Evolutionary conservation across 148 eudicot genomes (phyloP).

Genomic region (Pouteria glomerata): DNA sequence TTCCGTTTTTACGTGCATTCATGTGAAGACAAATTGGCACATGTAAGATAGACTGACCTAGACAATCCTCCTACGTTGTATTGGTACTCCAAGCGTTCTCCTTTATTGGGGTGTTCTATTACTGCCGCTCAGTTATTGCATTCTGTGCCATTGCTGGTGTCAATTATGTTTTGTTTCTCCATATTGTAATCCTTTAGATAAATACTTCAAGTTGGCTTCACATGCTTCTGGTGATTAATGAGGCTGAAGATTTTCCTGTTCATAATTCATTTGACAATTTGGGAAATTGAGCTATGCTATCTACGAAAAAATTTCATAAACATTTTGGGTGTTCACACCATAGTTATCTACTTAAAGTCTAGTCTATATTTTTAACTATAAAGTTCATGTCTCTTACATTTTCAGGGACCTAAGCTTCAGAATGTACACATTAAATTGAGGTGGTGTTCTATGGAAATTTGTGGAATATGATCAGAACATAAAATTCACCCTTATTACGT

Average conservation of each 20-base stretch:
- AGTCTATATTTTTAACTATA: not conserved
- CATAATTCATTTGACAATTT: not conserved
- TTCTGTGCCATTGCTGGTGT: not conserved
- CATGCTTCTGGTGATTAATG: not conserved
- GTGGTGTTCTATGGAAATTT: not conserved
- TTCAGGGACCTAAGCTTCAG: not conserved
- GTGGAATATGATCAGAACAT: not conserved
- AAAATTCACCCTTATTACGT: too few species aligned
- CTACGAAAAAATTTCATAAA: not conserved
- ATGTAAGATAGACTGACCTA: too few species aligned
- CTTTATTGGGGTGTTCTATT: not conserved
- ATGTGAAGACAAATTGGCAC: not conserved
- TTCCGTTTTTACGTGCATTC: constrained; percentile 6
- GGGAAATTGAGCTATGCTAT: not conserved
- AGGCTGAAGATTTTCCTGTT: not conserved
- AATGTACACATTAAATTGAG: not conserved
- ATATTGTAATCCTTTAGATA: not conserved
- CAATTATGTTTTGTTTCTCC: not conserved
- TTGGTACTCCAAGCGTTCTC: not conserved
- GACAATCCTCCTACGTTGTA: not conserved
- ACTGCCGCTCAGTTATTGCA: not conserved
- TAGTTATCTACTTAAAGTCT: not conserved
- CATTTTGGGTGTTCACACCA: not conserved
- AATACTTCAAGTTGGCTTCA: not conserved
- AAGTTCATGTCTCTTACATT: not conserved